Percentiles rank a stretch among this genome's conserved stretches.
phyloP scores from a whole-genome alignment of 352 stramenopile species.

The Phytophthora citrophthora region DNA sequence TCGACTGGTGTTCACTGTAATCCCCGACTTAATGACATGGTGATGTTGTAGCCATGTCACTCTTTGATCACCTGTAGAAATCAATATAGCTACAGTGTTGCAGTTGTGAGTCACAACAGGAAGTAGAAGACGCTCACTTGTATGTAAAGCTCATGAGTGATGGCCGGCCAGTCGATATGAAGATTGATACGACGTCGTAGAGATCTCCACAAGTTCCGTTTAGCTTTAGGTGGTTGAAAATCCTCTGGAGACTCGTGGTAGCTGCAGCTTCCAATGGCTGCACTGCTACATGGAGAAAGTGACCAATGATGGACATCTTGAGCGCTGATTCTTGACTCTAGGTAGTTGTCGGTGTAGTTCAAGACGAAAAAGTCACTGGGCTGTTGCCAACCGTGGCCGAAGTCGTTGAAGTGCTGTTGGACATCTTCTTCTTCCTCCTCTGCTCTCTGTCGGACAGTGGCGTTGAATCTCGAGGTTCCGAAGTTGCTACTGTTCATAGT shows the following conservation, averaged over 20 bases:
- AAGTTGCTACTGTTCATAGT: conserved; percentile 37
- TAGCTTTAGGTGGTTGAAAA: not conserved
- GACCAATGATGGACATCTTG: conserved; percentile 10
- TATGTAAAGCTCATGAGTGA: conserved; percentile 21
- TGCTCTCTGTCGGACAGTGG: conserved; percentile 12
- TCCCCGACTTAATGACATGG: conserved; percentile 23
- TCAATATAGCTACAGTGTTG: conserved; percentile 10
- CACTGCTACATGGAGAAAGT: conserved; percentile 11
- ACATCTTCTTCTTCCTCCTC: conserved; percentile 12
- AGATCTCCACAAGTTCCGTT: conserved; percentile 1
- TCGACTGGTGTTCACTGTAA: conserved; percentile 24
- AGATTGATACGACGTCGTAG: not conserved
- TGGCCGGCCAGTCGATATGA: conserved; percentile 9
- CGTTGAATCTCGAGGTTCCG: conserved; percentile 14
- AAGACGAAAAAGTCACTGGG: conserved; percentile 26
- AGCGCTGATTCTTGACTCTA: not conserved
- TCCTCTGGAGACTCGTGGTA: conserved; percentile 1
- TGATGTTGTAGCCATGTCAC: conserved; percentile 7
- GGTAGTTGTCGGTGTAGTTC: conserved; percentile 12
- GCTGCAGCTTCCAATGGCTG: conserved; percentile 34
- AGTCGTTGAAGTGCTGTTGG: conserved; percentile 2
- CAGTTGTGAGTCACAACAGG: conserved; percentile 17
- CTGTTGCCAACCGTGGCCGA: not conserved
- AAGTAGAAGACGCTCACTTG: conserved; percentile 19
- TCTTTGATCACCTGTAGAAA: conserved; percentile 22